Conservation (phyloP, 164 flowering plant species). For the Saururus chinensis region DNA sequence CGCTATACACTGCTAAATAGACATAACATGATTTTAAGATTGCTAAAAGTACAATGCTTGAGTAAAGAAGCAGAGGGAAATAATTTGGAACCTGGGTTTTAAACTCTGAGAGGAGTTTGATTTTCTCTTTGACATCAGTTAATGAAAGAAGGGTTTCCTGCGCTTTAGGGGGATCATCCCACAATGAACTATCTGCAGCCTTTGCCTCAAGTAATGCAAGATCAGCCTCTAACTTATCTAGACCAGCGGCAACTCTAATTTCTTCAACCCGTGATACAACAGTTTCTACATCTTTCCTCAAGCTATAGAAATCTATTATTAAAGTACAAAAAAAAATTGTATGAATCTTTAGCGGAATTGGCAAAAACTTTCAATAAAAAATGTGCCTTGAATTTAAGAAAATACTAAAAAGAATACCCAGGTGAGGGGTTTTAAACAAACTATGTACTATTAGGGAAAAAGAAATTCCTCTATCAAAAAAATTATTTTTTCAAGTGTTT, state of each 20-base stretch:
- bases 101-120: constrained; percentile 63
- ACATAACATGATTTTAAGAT: background rate
- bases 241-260: constrained; percentile 57
- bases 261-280: constrained; percentile 62
- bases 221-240: constrained; percentile 55
- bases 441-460: too few relatives aligned
- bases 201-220: constrained; percentile 47
- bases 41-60: background rate
- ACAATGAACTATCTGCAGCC: constrained; percentile 69
- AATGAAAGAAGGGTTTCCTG: constrained; percentile 72
- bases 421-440: too few relatives aligned
- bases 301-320: constrained; percentile 70
- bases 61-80: background rate
- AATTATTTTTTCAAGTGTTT: too few relatives aligned
- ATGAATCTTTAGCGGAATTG: background rate
- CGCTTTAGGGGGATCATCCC: constrained; percentile 88
- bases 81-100: constrained; percentile 52
- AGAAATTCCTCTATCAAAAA: too few relatives aligned
- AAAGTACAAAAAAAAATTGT: background rate
- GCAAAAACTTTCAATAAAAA: background rate
- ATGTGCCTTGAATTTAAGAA: background rate
- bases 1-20: too few relatives aligned
- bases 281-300: constrained; percentile 77
- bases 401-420: too few relatives aligned
- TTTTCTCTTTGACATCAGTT: constrained; percentile 78